Evolutionary conservation across 192 early-diverging fungal genomes (phyloP).

Genomic region (Coemansia sp.): DNA sequence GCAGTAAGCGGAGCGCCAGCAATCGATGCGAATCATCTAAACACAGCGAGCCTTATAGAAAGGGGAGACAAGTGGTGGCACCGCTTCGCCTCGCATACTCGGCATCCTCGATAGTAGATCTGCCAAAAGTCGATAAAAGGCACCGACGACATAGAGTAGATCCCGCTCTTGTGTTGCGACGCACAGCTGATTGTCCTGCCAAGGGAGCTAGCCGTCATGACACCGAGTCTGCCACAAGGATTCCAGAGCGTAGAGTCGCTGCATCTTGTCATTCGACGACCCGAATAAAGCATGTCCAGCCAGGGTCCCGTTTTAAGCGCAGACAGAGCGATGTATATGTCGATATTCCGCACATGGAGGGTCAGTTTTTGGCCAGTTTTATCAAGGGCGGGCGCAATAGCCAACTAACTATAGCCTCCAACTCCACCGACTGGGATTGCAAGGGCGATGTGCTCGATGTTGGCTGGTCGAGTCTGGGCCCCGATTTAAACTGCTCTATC

Average conservation of each 20-base stretch:
- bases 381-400: background rate
- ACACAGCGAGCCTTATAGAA: background rate
- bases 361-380: background rate
- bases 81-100: constrained; percentile 3
- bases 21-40: background rate
- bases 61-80: background rate
- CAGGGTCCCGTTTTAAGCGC: background rate
- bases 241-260: background rate
- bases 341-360: constrained; percentile 15
- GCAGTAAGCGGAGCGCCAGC: background rate
- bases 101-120: background rate
- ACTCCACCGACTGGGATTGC: background rate
- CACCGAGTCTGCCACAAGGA: background rate
- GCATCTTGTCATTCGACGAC: background rate
- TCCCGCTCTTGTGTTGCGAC: background rate
- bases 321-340: constrained; percentile 10
- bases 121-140: background rate
- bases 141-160: background rate
- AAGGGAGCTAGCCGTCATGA: background rate
- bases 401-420: background rate
- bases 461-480: background rate
- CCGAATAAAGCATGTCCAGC: background rate
- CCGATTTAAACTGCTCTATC: background rate
- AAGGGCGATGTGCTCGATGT: background rate
- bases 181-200: background rate